Evolutionary conservation across 169 alveolate species (phyloP).

Genomic region (Eimeria tenella): DNA sequence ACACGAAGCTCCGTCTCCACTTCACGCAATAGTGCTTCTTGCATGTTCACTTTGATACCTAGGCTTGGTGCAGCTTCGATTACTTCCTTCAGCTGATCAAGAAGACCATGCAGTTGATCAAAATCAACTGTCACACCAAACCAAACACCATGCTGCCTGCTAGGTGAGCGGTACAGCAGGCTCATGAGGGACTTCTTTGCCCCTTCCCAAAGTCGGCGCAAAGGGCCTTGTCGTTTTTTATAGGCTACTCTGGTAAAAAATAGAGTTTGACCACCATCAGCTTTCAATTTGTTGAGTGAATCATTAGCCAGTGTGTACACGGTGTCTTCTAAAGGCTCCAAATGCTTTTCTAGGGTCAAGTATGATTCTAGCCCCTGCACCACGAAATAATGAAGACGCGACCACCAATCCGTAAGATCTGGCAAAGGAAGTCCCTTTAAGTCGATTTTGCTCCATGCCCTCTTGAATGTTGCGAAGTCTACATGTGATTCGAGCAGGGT

Average conservation of each 20-base stretch:
- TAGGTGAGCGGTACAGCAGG: constrained; percentile 63
- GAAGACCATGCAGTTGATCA: constrained; percentile 12
- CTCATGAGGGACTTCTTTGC: constrained; percentile 30
- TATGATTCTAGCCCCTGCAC: constrained; percentile 56
- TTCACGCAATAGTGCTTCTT: constrained; percentile 70
- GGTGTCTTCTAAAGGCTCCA: constrained; percentile 66
- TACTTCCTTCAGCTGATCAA: constrained; percentile 49
- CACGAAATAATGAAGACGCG: constrained; percentile 57
- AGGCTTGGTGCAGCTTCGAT: constrained; percentile 34
- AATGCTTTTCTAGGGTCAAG: constrained; percentile 49
- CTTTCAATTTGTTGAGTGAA: constrained; percentile 23
- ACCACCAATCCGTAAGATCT: constrained; percentile 77
- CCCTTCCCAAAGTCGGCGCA: constrained; percentile 52
- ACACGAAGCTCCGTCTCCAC: constrained; percentile 40
- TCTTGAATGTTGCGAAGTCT: constrained; percentile 61
- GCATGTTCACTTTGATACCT: constrained; percentile 6
- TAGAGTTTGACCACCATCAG: constrained; percentile 53
- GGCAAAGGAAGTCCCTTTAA: constrained; percentile 72
- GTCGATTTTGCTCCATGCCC: constrained; percentile 59
- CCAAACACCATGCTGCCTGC: constrained; percentile 74
- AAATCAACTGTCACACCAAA: constrained; percentile 73
- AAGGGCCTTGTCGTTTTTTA: constrained; percentile 1
- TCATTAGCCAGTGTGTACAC: constrained; percentile 70
- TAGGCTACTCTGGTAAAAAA: constrained; percentile 66
- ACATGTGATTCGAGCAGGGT: constrained; percentile 62